Percentiles rank a stretch among this genome's conserved stretches.
Evolutionary conservation across 2,329 filamentous ascomycete genomes (phyloP).

Genomic region (Calonectria leucothoes): DNA sequence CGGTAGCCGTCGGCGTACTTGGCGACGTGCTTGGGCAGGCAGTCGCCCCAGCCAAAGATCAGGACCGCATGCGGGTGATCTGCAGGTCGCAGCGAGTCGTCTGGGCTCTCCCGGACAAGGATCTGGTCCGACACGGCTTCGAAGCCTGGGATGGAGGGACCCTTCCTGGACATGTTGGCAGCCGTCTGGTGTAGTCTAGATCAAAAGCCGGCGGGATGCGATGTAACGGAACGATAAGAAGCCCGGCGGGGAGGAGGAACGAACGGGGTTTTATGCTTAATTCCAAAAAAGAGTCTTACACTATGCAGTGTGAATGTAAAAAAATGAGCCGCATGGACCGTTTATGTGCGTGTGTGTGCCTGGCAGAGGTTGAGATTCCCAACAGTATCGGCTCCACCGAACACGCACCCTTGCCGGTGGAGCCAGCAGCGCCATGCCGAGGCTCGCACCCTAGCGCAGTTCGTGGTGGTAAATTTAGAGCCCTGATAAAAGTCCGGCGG

Average conservation of each 20-base stretch:
- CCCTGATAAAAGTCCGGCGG: conserved; percentile 12
- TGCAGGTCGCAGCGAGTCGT: conserved; percentile 30
- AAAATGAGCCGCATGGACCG: conserved; percentile 9
- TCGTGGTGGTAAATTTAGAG: background rate
- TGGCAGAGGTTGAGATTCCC: conserved; percentile 19
- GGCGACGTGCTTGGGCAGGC: conserved; percentile 62
- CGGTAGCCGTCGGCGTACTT: conserved; percentile 68
- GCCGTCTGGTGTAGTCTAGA: background rate
- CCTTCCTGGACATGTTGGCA: conserved; percentile 34
- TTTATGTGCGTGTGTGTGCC: background rate
- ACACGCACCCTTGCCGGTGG: conserved; percentile 16
- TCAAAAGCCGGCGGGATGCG: background rate
- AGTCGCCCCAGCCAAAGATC: conserved; percentile 70
- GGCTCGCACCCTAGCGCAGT: conserved; percentile 4
- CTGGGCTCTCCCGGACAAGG: conserved; percentile 54
- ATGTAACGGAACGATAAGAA: background rate
- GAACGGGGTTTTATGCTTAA: background rate
- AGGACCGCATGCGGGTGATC: conserved; percentile 59
- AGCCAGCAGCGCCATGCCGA: conserved; percentile 11
- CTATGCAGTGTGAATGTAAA: background rate
- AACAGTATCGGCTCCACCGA: conserved; percentile 17
- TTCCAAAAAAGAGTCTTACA: background rate
- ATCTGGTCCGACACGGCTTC: conserved; percentile 59
- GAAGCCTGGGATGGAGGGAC: conserved; percentile 52
- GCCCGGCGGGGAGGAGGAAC: background rate